Percentiles rank a stretch among this genome's conserved stretches.
phyloP scores from a whole-genome alignment of 306 rosid species.

The Comarum palustre region DNA sequence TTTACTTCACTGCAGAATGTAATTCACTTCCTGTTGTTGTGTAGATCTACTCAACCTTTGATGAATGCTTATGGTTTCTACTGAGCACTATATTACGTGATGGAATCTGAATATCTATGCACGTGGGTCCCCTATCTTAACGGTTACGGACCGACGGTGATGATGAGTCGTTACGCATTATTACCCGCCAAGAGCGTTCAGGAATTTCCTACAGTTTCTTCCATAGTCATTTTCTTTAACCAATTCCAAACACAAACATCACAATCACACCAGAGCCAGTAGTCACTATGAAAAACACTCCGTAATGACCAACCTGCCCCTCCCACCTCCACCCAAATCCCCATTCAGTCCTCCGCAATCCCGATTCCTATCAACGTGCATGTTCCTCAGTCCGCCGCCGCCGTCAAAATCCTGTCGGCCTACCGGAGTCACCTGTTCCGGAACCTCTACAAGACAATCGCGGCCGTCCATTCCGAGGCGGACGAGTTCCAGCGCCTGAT shows the following conservation, averaged over 20 bases:
- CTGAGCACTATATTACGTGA: no score
- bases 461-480: constrained; percentile 58
- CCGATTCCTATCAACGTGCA: constrained; percentile 30
- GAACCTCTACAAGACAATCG: constrained; percentile 47
- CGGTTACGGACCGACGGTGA: neutral
- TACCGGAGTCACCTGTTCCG: constrained; percentile 75
- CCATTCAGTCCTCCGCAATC: constrained; percentile 29
- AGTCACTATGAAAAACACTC: constrained; percentile 34
- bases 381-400: constrained; percentile 35
- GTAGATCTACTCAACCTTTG: neutral
- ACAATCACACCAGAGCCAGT: neutral
- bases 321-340: constrained; percentile 37
- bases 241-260: neutral
- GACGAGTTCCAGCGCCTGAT: constrained; percentile 51
- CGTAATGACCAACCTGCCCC: constrained; percentile 55
- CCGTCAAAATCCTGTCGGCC: constrained; percentile 63
- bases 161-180: neutral
- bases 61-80: neutral
- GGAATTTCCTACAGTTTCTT: constrained; percentile 8
- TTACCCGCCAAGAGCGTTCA: constrained; percentile 44
- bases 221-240: neutral
- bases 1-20: neutral
- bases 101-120: neutral
- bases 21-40: neutral
- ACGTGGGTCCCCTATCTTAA: constrained; percentile 18